phyloP scores from a whole-genome alignment of 768 basidiomycete species.

The Galerina sulciceps region DNA sequence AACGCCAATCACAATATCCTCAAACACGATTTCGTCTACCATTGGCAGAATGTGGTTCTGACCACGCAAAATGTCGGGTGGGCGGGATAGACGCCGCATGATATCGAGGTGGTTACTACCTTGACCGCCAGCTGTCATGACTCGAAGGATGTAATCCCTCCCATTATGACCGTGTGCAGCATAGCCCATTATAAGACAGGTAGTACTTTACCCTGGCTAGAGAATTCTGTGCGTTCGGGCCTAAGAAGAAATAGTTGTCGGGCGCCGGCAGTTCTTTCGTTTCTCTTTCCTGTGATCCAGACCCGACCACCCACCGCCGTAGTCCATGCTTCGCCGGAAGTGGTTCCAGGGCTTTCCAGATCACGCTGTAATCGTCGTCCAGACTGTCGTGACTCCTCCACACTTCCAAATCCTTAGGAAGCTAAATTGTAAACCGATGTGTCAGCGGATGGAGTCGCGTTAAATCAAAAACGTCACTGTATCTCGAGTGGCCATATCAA shows the following conservation, averaged over 20 bases:
- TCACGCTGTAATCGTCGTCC: no score
- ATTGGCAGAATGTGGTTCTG: slow-evolving; percentile 13
- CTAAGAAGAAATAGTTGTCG: background rate
- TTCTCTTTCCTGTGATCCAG: no score
- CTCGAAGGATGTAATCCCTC: slow-evolving; percentile 4
- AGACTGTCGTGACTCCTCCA: no score
- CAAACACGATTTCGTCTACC: slow-evolving; percentile 1
- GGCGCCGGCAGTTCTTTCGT: background rate
- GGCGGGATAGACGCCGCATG: background rate
- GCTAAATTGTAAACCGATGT: no score
- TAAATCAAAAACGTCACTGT: no score
- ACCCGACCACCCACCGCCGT: no score
- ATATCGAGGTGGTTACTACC: slow-evolving; percentile 1
- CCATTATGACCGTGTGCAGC: background rate
- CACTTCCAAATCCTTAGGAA: no score
- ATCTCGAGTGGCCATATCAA: no score
- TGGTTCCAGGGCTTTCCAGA: no score
- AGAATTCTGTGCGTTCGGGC: background rate
- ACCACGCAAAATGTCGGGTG: background rate
- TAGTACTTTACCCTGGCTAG: background rate
- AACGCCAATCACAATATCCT: slow-evolving; percentile 10
- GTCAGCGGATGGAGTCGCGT: no score
- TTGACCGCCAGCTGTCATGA: slow-evolving; percentile 3
- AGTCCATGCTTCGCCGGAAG: no score
- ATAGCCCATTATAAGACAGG: background rate